phyloP scores from a whole-genome alignment of 306 rosid genomes.

The Ziziphus jujuba region DNA sequence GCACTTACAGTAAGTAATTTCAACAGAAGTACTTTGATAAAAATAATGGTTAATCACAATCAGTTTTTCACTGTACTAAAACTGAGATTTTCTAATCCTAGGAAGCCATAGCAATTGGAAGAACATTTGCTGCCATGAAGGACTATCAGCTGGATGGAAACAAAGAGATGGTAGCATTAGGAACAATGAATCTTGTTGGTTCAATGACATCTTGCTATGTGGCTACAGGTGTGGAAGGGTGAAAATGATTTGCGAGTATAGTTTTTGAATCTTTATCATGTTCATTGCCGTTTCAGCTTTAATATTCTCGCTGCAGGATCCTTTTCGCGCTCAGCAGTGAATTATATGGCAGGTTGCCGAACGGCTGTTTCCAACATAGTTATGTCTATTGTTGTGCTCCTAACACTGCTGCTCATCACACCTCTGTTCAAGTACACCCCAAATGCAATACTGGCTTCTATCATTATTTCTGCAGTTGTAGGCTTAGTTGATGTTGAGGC shows the following conservation, averaged over 20 bases:
- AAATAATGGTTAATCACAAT: not conserved
- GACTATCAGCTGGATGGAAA: conserved; percentile 81
- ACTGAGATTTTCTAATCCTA: not conserved
- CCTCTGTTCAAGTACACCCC: conserved; percentile 90
- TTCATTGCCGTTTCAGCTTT: too few species aligned
- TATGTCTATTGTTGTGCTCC: conserved; percentile 59
- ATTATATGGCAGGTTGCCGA: conserved; percentile 78
- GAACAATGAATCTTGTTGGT: conserved; percentile 82
- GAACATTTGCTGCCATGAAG: conserved; percentile 84
- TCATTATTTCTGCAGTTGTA: conserved; percentile 63
- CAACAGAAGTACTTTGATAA: not conserved
- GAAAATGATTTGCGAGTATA: not conserved
- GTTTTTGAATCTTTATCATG: not conserved
- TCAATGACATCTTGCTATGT: conserved; percentile 83
- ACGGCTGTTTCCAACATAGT: conserved; percentile 87
- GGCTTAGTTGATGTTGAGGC: conserved; percentile 58
- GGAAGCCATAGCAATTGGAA: conserved; percentile 95
- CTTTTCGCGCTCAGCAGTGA: conserved; percentile 87
- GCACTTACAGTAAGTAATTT: conserved; percentile 62
- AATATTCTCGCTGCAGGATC: conserved; percentile 52
- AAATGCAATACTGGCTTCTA: conserved; percentile 77
- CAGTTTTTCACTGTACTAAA: too few species aligned
- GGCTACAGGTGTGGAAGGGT: conserved; percentile 53
- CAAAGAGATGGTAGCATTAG: conserved; percentile 93
- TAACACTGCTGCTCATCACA: conserved; percentile 58